Base-by-base conservation (phyloP, 352 stramenopile genomes). In the Pythium phragmitis region DNA sequence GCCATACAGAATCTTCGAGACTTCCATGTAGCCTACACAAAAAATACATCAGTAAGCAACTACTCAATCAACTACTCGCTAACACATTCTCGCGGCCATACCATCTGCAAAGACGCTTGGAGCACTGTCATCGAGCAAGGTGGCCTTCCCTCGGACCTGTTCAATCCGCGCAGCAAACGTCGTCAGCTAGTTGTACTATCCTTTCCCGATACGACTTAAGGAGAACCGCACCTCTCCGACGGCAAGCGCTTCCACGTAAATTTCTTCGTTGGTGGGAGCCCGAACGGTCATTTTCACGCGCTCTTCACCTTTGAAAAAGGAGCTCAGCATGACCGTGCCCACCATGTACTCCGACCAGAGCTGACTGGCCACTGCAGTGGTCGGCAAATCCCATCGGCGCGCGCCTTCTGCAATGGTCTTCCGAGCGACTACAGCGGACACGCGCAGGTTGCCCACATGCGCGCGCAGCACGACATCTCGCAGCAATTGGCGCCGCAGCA, bases 281-380 rank as follows among this genome's bases (percentile, higher is more conserved):
- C 76, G 85, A 41, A 95, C 70, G 52, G 77, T 73, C 73, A 88
- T 63, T 60, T 92, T 91, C 60, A 96, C 72, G 51, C 87, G 87
- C 71, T 96, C 87, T 60, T 96, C 83, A 58, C 83, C 82, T 63
- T 96, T 96, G 66, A 84, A 94, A 66, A 96, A 92, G 6, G 87
- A 85, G 70, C 84, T 89, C n/a, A 94, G 67, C 87, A 96, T 96
- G 53, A 73, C 73, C 12, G 81, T 89, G 47, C 85, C 87, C 7
- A 75, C 82, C 87, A 96, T 96, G 72, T 96, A 96, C 67, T 96
- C 85, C n/a, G 72, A 82, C 87, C 87, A 96, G 39, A 92, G 57
- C 28, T 77, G 85, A 42, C 76, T 85, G 11, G 80, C 60, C 47
- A 78, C 63, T 1, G 75, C 79, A 1, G 64, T 59, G 0, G 76